A percentile compares a stretch with the other conserved stretches of the same genome.
Conservation (phyloP, 495 filamentous ascomycete genomes). For the Penicillium soppii region DNA sequence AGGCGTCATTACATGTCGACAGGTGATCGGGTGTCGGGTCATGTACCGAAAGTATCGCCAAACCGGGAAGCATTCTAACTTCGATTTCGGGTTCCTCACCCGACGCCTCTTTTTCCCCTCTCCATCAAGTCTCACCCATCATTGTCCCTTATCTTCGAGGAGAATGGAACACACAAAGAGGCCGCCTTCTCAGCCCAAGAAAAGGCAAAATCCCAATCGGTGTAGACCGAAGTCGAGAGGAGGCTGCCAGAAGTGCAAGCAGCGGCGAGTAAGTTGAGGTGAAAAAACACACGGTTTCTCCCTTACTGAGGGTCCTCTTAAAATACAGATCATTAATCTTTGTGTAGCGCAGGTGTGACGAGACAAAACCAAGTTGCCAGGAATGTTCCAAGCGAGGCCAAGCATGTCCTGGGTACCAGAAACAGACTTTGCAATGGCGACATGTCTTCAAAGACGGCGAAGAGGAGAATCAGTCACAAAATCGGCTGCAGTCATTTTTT, state of each 20-base stretch:
- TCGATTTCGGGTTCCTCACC: neutral
- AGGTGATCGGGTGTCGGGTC: conserved; percentile 9
- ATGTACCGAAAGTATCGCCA: neutral
- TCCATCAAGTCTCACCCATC: neutral
- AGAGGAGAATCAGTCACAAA: neutral
- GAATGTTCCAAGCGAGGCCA: conserved; percentile 21
- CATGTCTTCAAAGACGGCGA: conserved; percentile 22
- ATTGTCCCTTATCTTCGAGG: neutral
- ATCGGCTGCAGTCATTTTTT: neutral
- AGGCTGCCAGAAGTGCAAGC: conserved; percentile 25
- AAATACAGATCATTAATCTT: conserved; percentile 4
- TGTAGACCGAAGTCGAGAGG: conserved; percentile 27
- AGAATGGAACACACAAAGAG: conserved; percentile 2
- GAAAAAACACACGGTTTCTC: conserved; percentile 3
- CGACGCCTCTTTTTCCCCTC: neutral
- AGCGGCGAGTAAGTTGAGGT: conserved; percentile 26
- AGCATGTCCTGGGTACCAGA: conserved; percentile 23
- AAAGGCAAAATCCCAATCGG: conserved; percentile 26
- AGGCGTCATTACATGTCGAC: neutral
- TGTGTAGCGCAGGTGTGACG: conserved; percentile 24
- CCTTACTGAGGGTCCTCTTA: neutral
- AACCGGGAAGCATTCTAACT: neutral
- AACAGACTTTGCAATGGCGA: conserved; percentile 23
- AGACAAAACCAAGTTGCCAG: conserved; percentile 26
- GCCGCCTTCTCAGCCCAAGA: neutral